Percentiles rank a stretch among this genome's conserved stretches.
Conservation (phyloP, 495 filamentous ascomycete genomes). For the Cenococcum geophilum region DNA sequence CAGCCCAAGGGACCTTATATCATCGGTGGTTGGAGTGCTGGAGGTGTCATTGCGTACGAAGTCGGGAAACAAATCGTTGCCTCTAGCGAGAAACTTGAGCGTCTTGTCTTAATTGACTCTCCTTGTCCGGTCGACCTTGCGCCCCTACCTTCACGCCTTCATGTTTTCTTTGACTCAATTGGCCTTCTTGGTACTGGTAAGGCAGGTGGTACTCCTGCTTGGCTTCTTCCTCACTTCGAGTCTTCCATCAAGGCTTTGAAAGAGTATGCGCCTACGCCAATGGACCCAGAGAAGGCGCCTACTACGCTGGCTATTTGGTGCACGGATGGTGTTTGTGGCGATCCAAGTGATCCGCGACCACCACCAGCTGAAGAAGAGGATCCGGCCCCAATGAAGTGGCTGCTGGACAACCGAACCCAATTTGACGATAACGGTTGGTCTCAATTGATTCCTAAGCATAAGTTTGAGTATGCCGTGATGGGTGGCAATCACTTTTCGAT, state of each 20-base stretch:
- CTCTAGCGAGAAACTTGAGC: constrained; percentile 61
- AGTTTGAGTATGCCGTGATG: constrained; percentile 57
- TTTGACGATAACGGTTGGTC: constrained; percentile 79
- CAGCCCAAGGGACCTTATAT: constrained; percentile 68
- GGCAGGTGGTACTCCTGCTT: constrained; percentile 59
- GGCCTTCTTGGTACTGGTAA: constrained; percentile 69
- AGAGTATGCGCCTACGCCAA: constrained; percentile 60
- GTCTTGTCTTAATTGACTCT: constrained; percentile 75
- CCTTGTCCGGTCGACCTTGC: constrained; percentile 73
- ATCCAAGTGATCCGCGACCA: constrained; percentile 57
- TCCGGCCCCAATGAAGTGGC: constrained; percentile 70
- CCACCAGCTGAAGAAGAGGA: constrained; percentile 45
- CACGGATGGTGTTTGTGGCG: constrained; percentile 71
- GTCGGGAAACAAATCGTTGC: constrained; percentile 65
- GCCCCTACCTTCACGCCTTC: constrained; percentile 68
- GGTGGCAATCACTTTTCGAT: constrained; percentile 66
- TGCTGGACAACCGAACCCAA: constrained; percentile 70
- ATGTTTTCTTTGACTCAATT: constrained; percentile 71
- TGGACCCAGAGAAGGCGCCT: constrained; percentile 47
- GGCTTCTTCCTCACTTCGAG: constrained; percentile 80
- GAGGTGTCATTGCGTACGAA: constrained; percentile 84
- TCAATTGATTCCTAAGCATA: constrained; percentile 58
- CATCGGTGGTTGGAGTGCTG: constrained; percentile 74
- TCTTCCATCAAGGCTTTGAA: constrained; percentile 68
- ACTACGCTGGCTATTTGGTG: constrained; percentile 71